Conservation (phyloP, 2,329 filamentous ascomycete species). For the Arachnomyces sp. region DNA sequence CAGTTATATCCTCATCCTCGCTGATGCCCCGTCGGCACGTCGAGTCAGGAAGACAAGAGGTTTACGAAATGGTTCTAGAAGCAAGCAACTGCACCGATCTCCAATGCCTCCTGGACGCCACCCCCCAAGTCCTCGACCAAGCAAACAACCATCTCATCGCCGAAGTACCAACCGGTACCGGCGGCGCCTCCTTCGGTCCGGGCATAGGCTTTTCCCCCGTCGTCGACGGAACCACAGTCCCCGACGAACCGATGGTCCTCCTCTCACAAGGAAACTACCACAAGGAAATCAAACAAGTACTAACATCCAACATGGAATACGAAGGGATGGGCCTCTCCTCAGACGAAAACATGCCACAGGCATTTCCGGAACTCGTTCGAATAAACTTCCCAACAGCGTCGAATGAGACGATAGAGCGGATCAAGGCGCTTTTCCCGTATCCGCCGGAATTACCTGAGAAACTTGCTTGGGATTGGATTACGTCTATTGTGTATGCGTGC, state of each 20-base stretch:
- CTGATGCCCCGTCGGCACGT: not conserved
- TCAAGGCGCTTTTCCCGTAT: slow-evolving; percentile 4
- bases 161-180: not conserved
- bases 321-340: slow-evolving; percentile 1
- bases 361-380: slow-evolving; percentile 1
- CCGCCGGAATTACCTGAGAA: slow-evolving; percentile 1
- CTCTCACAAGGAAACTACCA: not conserved
- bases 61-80: slow-evolving; percentile 1
- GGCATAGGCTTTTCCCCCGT: slow-evolving; percentile 7
- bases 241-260: not conserved
- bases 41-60: not conserved
- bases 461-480: slow-evolving; percentile 9
- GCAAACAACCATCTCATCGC: slow-evolving; percentile 3
- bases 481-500: slow-evolving; percentile 6
- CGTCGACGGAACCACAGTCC: slow-evolving; percentile 2
- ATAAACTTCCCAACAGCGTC: slow-evolving; percentile 2
- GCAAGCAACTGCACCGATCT: slow-evolving; percentile 3
- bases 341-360: slow-evolving; percentile 3
- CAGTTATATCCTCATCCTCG: slow-evolving; percentile 4
- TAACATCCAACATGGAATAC: slow-evolving; percentile 3
- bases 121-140: not conserved
- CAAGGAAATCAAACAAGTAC: slow-evolving; percentile 1
- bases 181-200: slow-evolving; percentile 4
- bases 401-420: not conserved
- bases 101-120: not conserved